These are phyloP conservation scores for Volvariella volvacea DNA, from an alignment of 1,284 basidiomycete species.

Conservation along the genomic window DNA sequence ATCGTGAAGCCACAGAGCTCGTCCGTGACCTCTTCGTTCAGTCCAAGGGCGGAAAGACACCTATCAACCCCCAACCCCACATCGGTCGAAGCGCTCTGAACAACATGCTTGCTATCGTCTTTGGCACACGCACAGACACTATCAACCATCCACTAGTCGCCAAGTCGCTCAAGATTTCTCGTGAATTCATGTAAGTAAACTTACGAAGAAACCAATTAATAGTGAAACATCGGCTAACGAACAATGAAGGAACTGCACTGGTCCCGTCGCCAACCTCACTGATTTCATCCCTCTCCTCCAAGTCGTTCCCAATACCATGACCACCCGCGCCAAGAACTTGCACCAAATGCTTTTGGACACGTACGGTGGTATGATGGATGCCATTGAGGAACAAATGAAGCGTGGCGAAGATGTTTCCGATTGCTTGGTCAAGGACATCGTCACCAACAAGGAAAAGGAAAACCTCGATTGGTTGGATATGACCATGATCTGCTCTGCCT, in stretches of 20 bases:
- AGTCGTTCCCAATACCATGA: constrained; percentile 24
- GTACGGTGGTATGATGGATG: constrained; percentile 29
- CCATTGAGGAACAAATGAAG: constrained; percentile 25
- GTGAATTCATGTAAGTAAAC: constrained; percentile 28
- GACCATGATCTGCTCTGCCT: constrained; percentile 28
- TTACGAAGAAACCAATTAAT: not conserved
- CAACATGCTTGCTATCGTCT: constrained; percentile 32
- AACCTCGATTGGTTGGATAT: constrained; percentile 28
- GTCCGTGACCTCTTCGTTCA: constrained; percentile 23
- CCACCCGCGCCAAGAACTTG: constrained; percentile 22
- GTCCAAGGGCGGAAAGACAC: constrained; percentile 18
- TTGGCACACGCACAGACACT: constrained; percentile 27
- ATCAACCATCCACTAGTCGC: constrained; percentile 24
- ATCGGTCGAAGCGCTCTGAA: constrained; percentile 29
- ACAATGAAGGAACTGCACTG: constrained; percentile 14
- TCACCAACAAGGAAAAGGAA: constrained; percentile 21
- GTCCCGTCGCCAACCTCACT: constrained; percentile 32
- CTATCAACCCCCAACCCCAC: constrained; percentile 27
- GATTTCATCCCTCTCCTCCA: constrained; percentile 36
- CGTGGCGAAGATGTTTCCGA: constrained; percentile 28
- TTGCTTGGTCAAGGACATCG: constrained; percentile 27
- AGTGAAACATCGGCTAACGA: not conserved
- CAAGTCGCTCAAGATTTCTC: constrained; percentile 23
- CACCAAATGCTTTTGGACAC: constrained; percentile 25
- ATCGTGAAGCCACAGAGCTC: constrained; percentile 29